Conservation (phyloP, 2,329 filamentous ascomycete species). For the Fusarium sp. region DNA sequence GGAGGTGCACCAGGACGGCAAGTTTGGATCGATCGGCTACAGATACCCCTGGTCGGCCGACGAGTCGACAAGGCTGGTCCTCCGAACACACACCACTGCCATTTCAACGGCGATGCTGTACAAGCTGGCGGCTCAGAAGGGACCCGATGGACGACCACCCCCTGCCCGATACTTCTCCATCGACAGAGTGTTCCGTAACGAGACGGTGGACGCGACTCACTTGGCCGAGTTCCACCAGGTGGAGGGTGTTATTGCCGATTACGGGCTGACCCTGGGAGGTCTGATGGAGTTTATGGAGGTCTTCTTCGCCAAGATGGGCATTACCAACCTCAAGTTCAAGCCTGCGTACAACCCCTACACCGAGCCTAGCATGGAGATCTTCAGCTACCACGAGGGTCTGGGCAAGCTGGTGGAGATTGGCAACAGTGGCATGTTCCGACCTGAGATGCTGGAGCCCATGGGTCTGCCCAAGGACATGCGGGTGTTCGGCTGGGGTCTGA, state of each 20-base stretch:
- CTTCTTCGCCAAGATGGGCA: slow-evolving; percentile 97
- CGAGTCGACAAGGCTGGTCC: slow-evolving; percentile 86
- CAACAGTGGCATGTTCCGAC: slow-evolving; percentile 98
- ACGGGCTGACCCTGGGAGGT: slow-evolving; percentile 89
- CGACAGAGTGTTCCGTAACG: slow-evolving; percentile 97
- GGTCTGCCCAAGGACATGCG: slow-evolving; percentile 90
- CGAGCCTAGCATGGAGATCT: slow-evolving; percentile 98
- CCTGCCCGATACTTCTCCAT: slow-evolving; percentile 97
- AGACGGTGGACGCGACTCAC: slow-evolving; percentile 96
- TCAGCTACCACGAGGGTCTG: slow-evolving; percentile 90
- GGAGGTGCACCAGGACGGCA: slow-evolving; percentile 88
- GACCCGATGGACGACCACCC: slow-evolving; percentile 72
- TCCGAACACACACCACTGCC: slow-evolving; percentile 96
- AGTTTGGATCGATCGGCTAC: slow-evolving; percentile 96
- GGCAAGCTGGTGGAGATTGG: slow-evolving; percentile 96
- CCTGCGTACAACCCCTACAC: slow-evolving; percentile 97
- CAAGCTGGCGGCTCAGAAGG: slow-evolving; percentile 84
- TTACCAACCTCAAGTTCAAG: slow-evolving; percentile 88
- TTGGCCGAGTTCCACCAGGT: slow-evolving; percentile 98
- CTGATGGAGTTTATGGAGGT: slow-evolving; percentile 93
- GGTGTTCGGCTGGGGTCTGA: slow-evolving; percentile 94
- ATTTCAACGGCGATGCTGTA: slow-evolving; percentile 92
- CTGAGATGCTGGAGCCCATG: slow-evolving; percentile 97
- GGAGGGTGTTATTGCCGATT: slow-evolving; percentile 98
- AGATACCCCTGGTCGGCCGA: slow-evolving; percentile 92